Conservation (phyloP, 805 yeast species). For the Kodamaea kaohsiungensis region DNA sequence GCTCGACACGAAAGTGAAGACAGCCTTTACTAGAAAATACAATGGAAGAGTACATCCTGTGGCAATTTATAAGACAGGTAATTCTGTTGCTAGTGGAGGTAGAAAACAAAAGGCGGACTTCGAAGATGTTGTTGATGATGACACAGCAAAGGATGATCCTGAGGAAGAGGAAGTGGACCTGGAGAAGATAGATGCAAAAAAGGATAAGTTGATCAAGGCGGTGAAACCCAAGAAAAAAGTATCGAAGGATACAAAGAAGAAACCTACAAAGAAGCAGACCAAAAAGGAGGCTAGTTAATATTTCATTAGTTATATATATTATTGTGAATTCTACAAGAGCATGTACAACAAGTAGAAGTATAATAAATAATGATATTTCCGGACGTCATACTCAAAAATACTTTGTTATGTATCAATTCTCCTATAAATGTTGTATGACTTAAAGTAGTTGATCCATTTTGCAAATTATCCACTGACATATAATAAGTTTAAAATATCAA, state of each 20-base stretch:
- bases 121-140: slow-evolving; percentile 72
- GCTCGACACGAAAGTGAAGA: slow-evolving; percentile 75
- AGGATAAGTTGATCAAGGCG: slow-evolving; percentile 63
- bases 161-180: slow-evolving; percentile 45
- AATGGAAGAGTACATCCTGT: slow-evolving; percentile 79
- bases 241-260: slow-evolving; percentile 1
- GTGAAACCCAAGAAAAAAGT: slow-evolving; percentile 25
- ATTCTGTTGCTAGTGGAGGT: slow-evolving; percentile 41
- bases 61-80: slow-evolving; percentile 76
- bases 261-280: neutral
- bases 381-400: too few relatives aligned
- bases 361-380: too few relatives aligned
- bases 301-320: too few relatives aligned
- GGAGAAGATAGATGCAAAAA: slow-evolving; percentile 51
- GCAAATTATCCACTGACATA: too few relatives aligned
- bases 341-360: neutral
- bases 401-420: too few relatives aligned
- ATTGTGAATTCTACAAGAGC: neutral
- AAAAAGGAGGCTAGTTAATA: neutral
- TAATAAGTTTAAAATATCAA: too few relatives aligned
- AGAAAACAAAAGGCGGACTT: slow-evolving; percentile 54
- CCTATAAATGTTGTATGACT: too few relatives aligned
- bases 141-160: slow-evolving; percentile 46
- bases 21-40: slow-evolving; percentile 85
- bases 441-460: too few relatives aligned